Percentiles rank a stretch among this genome's conserved stretches.
Conservation (phyloP, 768 basidiomycete genomes). For the Boletus tomentosulus region DNA sequence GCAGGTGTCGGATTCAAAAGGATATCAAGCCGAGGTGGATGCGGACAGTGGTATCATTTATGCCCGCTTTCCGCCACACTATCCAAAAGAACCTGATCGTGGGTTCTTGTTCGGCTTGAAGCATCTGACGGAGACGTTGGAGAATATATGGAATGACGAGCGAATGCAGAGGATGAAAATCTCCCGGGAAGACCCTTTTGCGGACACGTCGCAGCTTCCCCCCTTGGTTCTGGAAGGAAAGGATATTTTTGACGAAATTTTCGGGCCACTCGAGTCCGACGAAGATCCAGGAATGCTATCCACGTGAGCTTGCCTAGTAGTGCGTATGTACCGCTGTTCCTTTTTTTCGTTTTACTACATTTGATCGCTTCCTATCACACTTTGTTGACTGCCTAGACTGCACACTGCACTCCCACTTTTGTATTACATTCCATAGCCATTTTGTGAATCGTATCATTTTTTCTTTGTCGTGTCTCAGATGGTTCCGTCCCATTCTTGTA, state of each 20-base stretch:
- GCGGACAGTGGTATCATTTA: constrained; percentile 78
- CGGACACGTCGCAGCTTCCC: constrained; percentile 49
- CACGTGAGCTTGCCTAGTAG: constrained; percentile 37
- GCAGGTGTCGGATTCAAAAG: constrained; percentile 58
- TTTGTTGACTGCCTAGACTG: constrained; percentile 13
- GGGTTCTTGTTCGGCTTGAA: constrained; percentile 92
- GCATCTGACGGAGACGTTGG: constrained; percentile 71
- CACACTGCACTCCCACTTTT: constrained; percentile 1
- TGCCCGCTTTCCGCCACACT: constrained; percentile 93
- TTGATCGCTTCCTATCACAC: neutral
- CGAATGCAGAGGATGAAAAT: constrained; percentile 63
- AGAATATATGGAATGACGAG: constrained; percentile 86
- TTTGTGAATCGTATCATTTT: neutral
- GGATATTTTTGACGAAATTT: constrained; percentile 76
- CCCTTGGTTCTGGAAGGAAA: constrained; percentile 68
- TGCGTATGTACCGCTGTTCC: neutral
- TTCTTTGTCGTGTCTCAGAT: constrained; percentile 2
- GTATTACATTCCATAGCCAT: constrained; percentile 7
- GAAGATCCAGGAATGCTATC: constrained; percentile 78
- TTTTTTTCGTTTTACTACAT: neutral
- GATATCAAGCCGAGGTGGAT: constrained; percentile 81
- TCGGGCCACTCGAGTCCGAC: constrained; percentile 42
- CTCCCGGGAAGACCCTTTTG: constrained; percentile 52
- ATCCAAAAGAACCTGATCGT: constrained; percentile 83
- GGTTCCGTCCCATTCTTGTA: constrained; percentile 3